Conservation (phyloP, 2,329 filamentous ascomycete genomes). For the Microcyclospora tardicrescens region DNA sequence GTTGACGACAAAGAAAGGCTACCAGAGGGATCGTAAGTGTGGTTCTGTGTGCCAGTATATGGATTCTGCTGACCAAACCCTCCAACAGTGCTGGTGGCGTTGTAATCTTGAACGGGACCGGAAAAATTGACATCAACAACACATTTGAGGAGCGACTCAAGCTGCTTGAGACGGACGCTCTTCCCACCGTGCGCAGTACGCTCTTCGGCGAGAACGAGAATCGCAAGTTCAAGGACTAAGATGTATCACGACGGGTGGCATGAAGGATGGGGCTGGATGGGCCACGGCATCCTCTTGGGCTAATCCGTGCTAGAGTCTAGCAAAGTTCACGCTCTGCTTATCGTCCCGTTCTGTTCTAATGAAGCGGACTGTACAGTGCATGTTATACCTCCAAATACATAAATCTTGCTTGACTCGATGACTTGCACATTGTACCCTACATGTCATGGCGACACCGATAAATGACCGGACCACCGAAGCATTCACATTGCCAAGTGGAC, state of each 20-base stretch:
- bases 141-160: conserved; percentile 85
- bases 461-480: no score
- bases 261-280: no score
- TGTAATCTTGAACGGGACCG: conserved; percentile 62
- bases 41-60: neutral
- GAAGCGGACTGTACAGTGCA: no score
- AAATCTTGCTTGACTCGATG: no score
- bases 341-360: no score
- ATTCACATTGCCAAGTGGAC: no score
- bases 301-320: no score
- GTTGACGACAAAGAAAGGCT: conserved; percentile 70
- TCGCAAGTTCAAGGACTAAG: conserved; percentile 84
- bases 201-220: conserved; percentile 93
- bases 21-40: conserved; percentile 68
- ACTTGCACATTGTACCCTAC: no score
- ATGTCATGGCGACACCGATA: no score
- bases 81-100: conserved; percentile 65
- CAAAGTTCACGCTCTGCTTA: no score
- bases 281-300: no score
- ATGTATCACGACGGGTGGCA: neutral
- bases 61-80: neutral
- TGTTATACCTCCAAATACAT: no score
- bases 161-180: conserved; percentile 69
- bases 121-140: conserved; percentile 98
- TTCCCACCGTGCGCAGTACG: conserved; percentile 71